Evolutionary conservation across 495 filamentous ascomycete genomes (phyloP).

Genomic region (Aeminium ludgeri): DNA sequence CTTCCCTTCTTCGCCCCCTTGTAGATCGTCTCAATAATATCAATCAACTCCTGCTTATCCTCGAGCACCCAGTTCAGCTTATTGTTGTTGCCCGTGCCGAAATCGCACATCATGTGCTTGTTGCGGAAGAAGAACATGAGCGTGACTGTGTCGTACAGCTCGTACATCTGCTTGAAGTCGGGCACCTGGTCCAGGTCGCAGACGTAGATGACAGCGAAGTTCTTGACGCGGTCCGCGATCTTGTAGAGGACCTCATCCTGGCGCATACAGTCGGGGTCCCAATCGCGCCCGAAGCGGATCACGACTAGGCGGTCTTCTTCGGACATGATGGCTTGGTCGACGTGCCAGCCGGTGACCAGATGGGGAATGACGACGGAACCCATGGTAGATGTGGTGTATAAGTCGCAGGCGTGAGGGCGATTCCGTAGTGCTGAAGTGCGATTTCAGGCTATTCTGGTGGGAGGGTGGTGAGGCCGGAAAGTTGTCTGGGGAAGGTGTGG

Average conservation of each 20-base stretch:
- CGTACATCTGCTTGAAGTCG: constrained; percentile 93
- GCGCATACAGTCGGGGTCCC: constrained; percentile 65
- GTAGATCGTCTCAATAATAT: constrained; percentile 97
- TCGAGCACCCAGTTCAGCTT: constrained; percentile 94
- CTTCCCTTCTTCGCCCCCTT: constrained; percentile 92
- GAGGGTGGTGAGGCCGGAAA: too few relatives aligned
- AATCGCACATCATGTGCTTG: constrained; percentile 98
- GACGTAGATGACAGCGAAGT: constrained; percentile 88
- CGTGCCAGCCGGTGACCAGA: constrained; percentile 84
- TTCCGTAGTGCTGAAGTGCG: too few relatives aligned
- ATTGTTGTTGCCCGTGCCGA: constrained; percentile 97
- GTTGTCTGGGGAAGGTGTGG: too few relatives aligned
- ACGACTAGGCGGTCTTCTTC: constrained; percentile 95
- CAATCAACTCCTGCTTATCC: constrained; percentile 97
- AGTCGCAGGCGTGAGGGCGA: too few relatives aligned
- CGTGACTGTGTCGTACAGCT: constrained; percentile 44
- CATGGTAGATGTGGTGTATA: constrained; percentile 41
- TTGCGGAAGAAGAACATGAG: constrained; percentile 90
- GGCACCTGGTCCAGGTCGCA: constrained; percentile 93
- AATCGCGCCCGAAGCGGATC: constrained; percentile 78
- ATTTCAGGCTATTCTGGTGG: too few relatives aligned
- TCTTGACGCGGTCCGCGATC: constrained; percentile 68
- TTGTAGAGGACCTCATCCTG: constrained; percentile 90
- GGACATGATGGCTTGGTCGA: constrained; percentile 81
- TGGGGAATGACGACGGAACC: constrained; percentile 90